Base-by-base conservation (phyloP, 1,139 yeast genomes). In the Geotrichum fermentans region DNA sequence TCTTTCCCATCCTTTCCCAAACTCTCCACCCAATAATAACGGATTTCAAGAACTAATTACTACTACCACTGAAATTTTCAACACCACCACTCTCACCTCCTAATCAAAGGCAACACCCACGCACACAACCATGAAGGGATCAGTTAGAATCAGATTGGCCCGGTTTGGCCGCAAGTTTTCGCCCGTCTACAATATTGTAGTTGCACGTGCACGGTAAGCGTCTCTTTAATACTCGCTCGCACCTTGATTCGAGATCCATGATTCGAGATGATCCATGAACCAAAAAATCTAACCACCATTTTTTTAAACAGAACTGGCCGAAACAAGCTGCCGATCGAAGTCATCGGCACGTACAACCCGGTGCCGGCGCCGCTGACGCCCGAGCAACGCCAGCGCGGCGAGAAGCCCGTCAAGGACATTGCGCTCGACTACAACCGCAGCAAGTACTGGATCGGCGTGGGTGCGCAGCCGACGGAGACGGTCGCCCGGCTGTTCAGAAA, bases 361-460 rank as follows among this genome's bases (percentile, higher is more conserved):
- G 73, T 79, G 24, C 86, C 97, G 5, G 74, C 77, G 49, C 86
- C 95, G 18, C 68, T 82, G 54, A 74, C 87, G 0, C 76, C 80
- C 32, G 79, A 74, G 57, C 82, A 80, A 57, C 73, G 71, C 55
- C 73, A 71, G 20, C 63, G 56, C 4, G 69, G 69, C 4, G 80
- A 81, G n/a, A 73, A 77, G 56, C 88, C 94, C 20, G 74, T 77
- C 49, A 92, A 92, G 65, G 89, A 89, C 58, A 78, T 92, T 36
- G 78, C 80, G 58, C 72, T 92, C 42, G 97, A 92, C 65, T 88
- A 92, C 63, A 81, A 82, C 56, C 79, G 97, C 58, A 80, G 96
- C n/a, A 88, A 88, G 67, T 94, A 92, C 69, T 92, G 99, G 99
- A 72, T 92, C 40, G 96, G 97, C 62, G 96, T 88, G 14, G 99